Evolutionary conservation across 73 alveolate species (phyloP), one percentile per base, ranked within the genome.

Genomic region (Uronychia setigera): DNA sequence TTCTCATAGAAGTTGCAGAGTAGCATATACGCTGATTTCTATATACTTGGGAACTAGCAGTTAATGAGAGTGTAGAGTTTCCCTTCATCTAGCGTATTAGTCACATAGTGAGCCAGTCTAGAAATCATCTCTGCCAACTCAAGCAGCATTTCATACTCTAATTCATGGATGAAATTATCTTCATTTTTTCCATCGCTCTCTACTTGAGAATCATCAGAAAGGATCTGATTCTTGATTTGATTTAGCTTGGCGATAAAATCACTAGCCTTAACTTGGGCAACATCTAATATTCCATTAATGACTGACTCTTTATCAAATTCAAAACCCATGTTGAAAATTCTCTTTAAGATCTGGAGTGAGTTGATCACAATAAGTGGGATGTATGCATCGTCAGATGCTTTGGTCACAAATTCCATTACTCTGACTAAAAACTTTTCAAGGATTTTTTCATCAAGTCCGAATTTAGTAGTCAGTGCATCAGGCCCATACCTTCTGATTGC

Each of bases 91-190:
- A 88, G 28, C 0, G 34, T 31, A 25, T 78, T 58, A 78, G 33
- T 67, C 27, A 83, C 78, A 58, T 59, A 82, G 13, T 75, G 80
- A 28, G 87, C 80, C 67, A 83, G 67, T 32, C 35, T 83, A 5
- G 60, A 25, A 1, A 88, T 30, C 60, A 85, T 74, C 76, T 88
- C 94, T 1, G 88, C 86, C 0, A 88, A 75, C n/a, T 59, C 85
- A 33, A 35, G 33, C 1, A 88, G 76, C 85, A 88, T 32, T 19
- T 88, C 94, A 75, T 58, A 83, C 79, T 88, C 94, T 58, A 80
- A 77, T 33, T 76, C 81, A 5, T 81, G 77, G 31, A 87, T 29
- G n/a, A 0, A 31, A 9, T 67, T 32, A 9, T 67, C 5, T 1
- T 67, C 32, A 14, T 9, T 14, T 14, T 26, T 9, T n/a, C 28